Evolutionary conservation across 2,329 filamentous ascomycete genomes (phyloP), one percentile per base, ranked within the genome.

Genomic region (Volutella citrinella): DNA sequence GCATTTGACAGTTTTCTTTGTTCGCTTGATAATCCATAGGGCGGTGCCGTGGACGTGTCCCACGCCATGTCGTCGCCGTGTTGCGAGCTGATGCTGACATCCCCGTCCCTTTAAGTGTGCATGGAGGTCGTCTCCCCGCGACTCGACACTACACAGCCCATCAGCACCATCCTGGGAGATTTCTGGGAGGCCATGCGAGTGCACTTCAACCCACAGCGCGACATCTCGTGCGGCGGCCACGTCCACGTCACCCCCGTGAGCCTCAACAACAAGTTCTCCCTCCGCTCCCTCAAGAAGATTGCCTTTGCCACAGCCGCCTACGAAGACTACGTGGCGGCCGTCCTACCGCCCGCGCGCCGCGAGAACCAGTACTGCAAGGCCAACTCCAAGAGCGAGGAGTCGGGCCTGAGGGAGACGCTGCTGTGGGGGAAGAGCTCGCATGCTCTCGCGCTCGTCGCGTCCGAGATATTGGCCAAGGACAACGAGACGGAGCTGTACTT

Each of bases 161-260:
- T 63, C 34, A 51, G 48, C 30, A 44, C 36, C 32, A 60, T 56
- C 46, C 52, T 65, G 38, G 52, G 56, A 38, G 58, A 63, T 42
- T 65, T 65, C 49, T 65, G 62, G 62, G 57, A 64, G 46, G 61
- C 61, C 40, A 63, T 65, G 61, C 54, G 54, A 31, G 61, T 63
- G n/a, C 59, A 64, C 47, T 65, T 65, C 40, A 56, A 56, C 30
- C 59, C 60, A 14, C 57, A 61, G 38, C 46, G 51, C 19, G 57
- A 63, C 35, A 29, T 46, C 16, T 60, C 56, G 4, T 65, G 62
- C 43, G 61, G 62, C 36, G 60, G 61, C 29, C 62, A 65, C 45
- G 59, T 65, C 37, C 62, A 65, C 47, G 57, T 65, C 42, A 64
- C 62, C 15, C 60, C 60, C 19, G 45, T 60, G 24, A 55, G 48